Evolutionary conservation across 768 basidiomycete species (phyloP), one percentile per base, ranked within the genome.

Genomic region (Amanita inopinata): DNA sequence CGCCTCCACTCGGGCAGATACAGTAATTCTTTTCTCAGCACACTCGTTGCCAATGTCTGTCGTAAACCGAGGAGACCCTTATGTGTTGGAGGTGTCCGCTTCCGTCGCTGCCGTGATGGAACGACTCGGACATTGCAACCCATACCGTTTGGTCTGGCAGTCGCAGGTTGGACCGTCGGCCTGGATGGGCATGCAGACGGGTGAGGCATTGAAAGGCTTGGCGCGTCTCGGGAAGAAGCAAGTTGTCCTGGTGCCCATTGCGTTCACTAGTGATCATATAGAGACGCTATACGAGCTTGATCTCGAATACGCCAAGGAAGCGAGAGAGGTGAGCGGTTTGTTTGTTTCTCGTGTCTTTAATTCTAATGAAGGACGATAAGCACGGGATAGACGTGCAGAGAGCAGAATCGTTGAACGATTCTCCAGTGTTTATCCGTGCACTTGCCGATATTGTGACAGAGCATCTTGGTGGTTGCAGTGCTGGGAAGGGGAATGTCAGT

Each of bases 191-290:
- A 91, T 90, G 67, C 92, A 97, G 61, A 99, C 96, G 1, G 70
- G 76, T 12, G 91, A 89, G 40, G 87, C 92, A 33, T 65, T 99
- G 57, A 90, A 96, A 69, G 87, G 86, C 12, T 70, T 88, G 32
- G 82, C 83, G 39, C 74, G 80, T 12, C 64, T 87, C 30, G 84
- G 83, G 22, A 75, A 71, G 58, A 88, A 86, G 59, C 76, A 80
- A 48, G 80, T 73, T 3, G 71, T 97, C 43, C 66, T 98, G 28
- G 78, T 99, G 5, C 96, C 96, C 0, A 92, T 99, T 48, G 96
- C 96, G 18, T 99, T 99, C 66, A 99, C 96, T 10, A 92, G 85
- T 59, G 96, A 99, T 63, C 96, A 99, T 59, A 98, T 99, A 55
- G 96, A 99, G 69, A 99, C 96, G 17, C 69, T 99, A 38, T 98